phyloP scores from a whole-genome alignment of 2,329 filamentous ascomycete genomes.

The Calonectria ilicicola region DNA sequence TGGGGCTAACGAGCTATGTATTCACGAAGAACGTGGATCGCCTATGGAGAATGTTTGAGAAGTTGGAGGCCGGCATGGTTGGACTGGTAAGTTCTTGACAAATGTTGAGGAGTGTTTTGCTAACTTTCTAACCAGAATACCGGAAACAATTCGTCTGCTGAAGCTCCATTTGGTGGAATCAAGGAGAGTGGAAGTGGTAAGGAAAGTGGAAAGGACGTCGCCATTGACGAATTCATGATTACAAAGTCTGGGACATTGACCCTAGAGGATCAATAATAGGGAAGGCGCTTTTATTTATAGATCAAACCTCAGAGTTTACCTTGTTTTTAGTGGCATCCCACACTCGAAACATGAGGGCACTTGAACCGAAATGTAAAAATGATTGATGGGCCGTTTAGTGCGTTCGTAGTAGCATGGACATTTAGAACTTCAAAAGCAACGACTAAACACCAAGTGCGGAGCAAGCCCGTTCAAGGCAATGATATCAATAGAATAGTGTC shows the following conservation, averaged over 20 bases:
- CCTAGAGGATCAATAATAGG: constrained; percentile 28
- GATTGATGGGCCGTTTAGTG: too few species aligned
- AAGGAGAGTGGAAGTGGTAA: constrained; percentile 62
- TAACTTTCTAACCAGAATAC: constrained; percentile 46
- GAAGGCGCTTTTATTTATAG: background rate
- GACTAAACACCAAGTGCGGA: too few species aligned
- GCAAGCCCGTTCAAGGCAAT: background rate
- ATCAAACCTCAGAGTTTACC: too few species aligned
- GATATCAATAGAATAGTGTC: too few species aligned
- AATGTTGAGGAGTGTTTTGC: background rate
- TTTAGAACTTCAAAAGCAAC: too few species aligned
- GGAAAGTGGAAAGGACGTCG: constrained; percentile 61
- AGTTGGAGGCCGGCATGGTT: constrained; percentile 59
- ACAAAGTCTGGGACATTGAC: constrained; percentile 60
- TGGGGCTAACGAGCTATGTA: constrained; percentile 80
- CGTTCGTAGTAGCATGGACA: too few species aligned
- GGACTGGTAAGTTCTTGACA: constrained; percentile 46
- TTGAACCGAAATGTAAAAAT: too few species aligned
- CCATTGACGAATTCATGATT: constrained; percentile 59
- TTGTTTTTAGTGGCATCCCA: too few species aligned
- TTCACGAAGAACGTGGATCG: constrained; percentile 64
- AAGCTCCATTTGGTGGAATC: constrained; percentile 61
- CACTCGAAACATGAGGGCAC: too few species aligned
- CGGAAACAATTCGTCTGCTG: constrained; percentile 55
- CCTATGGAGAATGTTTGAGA: constrained; percentile 57